Conservation (phyloP, 208 protist genomes). For the Blastocrithidia nonstop region DNA sequence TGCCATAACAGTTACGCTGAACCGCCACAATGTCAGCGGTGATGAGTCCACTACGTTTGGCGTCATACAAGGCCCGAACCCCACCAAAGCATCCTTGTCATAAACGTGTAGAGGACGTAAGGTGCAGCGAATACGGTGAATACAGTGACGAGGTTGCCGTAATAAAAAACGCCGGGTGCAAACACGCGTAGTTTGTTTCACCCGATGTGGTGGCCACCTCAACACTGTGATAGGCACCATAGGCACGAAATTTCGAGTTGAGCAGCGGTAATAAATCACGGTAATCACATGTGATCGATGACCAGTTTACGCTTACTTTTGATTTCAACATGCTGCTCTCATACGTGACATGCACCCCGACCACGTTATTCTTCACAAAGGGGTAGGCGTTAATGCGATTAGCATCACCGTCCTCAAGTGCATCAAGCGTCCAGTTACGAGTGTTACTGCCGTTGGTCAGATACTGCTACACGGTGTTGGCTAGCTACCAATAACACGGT, state of each 20-base stretch:
- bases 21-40: slow-evolving; percentile 21
- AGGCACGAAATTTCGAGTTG: slow-evolving; percentile 6
- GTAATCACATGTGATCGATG: slow-evolving; percentile 11
- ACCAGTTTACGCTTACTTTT: slow-evolving; percentile 6
- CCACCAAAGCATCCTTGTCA: slow-evolving; percentile 13
- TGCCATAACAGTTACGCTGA: slow-evolving; percentile 16
- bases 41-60: slow-evolving; percentile 40
- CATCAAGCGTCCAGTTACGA: slow-evolving; percentile 23
- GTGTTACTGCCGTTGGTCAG: slow-evolving; percentile 17
- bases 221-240: slow-evolving; percentile 2
- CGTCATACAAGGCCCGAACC: slow-evolving; percentile 26
- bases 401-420: slow-evolving; percentile 9
- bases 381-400: slow-evolving; percentile 18
- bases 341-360: slow-evolving; percentile 24
- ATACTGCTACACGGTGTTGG: slow-evolving; percentile 28
- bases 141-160: slow-evolving; percentile 8
- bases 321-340: slow-evolving; percentile 6
- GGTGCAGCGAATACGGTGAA: slow-evolving; percentile 14
- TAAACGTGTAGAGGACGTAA: slow-evolving; percentile 29
- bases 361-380: slow-evolving; percentile 14
- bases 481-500: slow-evolving; percentile 18
- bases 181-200: slow-evolving; percentile 12
- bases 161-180: slow-evolving; percentile 18
- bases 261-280: slow-evolving; percentile 21
- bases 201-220: slow-evolving; percentile 6